Base-by-base conservation (phyloP, 208 protist genomes). In the Trypanosoma congolense region DNA sequence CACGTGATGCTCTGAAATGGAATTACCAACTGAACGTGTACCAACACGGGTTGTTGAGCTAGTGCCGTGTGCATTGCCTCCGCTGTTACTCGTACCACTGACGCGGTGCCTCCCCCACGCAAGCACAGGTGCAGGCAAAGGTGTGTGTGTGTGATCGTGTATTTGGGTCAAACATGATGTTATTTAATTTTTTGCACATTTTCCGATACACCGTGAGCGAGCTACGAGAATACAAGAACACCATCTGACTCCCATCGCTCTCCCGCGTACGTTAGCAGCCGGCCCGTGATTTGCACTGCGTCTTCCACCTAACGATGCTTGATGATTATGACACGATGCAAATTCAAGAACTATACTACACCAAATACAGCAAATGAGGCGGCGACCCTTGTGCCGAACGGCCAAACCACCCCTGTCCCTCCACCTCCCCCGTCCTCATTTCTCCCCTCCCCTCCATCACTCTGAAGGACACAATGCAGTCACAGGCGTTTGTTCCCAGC, bases 21-120 rank as follows among this genome's bases (percentile, higher is more conserved):
- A 38, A 38, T 38, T 38, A 36, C 31, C 61, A 61, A 56, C 51
- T 48, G 53, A 68, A 54, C 41, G 51, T 50, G 59, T 16, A 40
- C 12, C 16, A 46, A 6, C 59, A 50, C 59, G 33, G 21, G 25
- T 56, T 25, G 59, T 58, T 33, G 59, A 68, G 25, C 48, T 14
- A 33, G 48, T 60, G 56, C 48, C 47, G 45, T 56, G 56, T 44
- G 53, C 61, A 60, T 67, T 68, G 56, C 61, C 53, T 61, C 53
- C 55, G 57, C 50, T 68, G 61, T 68, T 68, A 69, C 62, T 69
- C 62, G 55, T 51, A 45, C 16, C 4, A 61, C 62, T 69, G 62
- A 69, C 26, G 53, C 62, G 24, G 45, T 53, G 62, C 8, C 22
- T n/a, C 9, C 30, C 12, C 14, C 16, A 4, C 25, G 12, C 28